Percentiles rank a stretch among this genome's conserved stretches.
phyloP scores from a whole-genome alignment of 305 asterid genomes.

The Fraxinus dipetala region DNA sequence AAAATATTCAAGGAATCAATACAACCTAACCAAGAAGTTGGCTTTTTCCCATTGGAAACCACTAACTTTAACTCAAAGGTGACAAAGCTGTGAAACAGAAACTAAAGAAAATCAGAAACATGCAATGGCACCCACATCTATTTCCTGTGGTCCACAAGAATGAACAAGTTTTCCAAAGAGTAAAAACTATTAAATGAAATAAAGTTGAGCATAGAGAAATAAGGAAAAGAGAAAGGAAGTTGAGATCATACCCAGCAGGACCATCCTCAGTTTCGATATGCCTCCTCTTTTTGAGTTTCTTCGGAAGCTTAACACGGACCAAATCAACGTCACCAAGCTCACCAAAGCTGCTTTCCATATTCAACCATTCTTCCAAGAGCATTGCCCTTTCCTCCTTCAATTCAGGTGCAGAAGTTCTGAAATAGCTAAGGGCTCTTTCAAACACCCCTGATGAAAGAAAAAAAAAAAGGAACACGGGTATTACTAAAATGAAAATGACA shows the following conservation, averaged over 20 bases:
- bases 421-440: conserved; percentile 72
- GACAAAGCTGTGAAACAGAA: not conserved
- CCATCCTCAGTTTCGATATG: conserved; percentile 83
- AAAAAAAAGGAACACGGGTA: not conserved
- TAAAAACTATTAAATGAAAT: not conserved
- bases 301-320: conserved; percentile 75
- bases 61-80: not conserved
- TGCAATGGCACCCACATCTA: not conserved
- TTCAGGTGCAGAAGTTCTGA: conserved; percentile 75
- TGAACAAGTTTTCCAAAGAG: not conserved
- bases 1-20: not conserved
- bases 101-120: not conserved
- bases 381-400: conserved; percentile 90
- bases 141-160: conserved; percentile 15
- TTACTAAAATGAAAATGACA: not conserved
- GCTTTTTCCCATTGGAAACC: not conserved
- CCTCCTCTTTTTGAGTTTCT: conserved; percentile 87
- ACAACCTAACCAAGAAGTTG: not conserved
- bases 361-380: conserved; percentile 88
- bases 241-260: conserved; percentile 59
- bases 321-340: conserved; percentile 71
- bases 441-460: conserved; percentile 49
- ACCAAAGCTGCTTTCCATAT: conserved; percentile 66
- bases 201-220: not conserved
- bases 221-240: not conserved